Evolutionary conservation across 176 grass and related monocot species (phyloP).

Genomic region (Triticum aestivum): IWGSC_CS_RefSeq_v2.1 NC_057796.1:458279693-458280192

Average conservation of each 20-base stretch:
- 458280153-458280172: slow-evolving; percentile 76
- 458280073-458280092: slow-evolving; percentile 68
- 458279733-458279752: not conserved
- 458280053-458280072: slow-evolving; percentile 84
- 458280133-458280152: slow-evolving; percentile 76
- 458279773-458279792: not conserved
- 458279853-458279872: not conserved
- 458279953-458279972: not conserved
- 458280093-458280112: slow-evolving; percentile 83
- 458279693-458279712: not conserved
- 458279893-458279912: not conserved
- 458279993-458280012: not conserved
- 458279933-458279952: slow-evolving; percentile 10
- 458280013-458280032: not conserved
- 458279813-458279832: not conserved
- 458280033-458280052: not conserved
- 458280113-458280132: slow-evolving; percentile 76
- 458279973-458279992: not conserved
- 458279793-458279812: not conserved
- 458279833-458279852: not conserved
- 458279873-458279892: not conserved
- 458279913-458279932: slow-evolving; percentile 15
- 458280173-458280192: slow-evolving; percentile 76
- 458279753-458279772: not conserved
- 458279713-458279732: not conserved